Conservation (phyloP, 306 rosid species). For the Potentilla sterilis region DNA sequence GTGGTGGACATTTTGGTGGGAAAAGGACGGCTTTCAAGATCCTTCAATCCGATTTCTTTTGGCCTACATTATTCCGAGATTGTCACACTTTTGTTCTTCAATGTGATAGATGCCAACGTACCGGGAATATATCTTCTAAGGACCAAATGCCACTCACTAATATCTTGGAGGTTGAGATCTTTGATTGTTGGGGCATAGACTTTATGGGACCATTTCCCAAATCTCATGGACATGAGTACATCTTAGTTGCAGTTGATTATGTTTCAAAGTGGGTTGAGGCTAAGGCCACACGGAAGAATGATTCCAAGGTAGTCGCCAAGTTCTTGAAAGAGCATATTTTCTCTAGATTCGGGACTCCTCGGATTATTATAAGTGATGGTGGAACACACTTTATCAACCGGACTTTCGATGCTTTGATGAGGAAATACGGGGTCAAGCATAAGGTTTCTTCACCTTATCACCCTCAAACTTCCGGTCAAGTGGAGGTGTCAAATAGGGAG, state of each 20-base stretch:
- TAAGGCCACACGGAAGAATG: not conserved
- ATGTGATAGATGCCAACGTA: not conserved
- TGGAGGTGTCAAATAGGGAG: no score
- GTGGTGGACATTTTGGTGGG: no score
- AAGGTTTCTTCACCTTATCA: not conserved
- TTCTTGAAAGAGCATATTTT: no score
- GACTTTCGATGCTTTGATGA: not conserved
- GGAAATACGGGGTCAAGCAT: not conserved
- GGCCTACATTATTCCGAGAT: no score
- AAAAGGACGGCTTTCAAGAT: no score
- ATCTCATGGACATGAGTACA: not conserved
- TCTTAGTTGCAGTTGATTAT: not conserved
- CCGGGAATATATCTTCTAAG: not conserved
- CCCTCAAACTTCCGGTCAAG: not conserved
- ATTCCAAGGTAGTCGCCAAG: no score
- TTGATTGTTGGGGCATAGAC: not conserved
- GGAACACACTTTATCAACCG: not conserved
- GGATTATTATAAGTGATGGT: not conserved
- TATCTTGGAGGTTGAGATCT: not conserved
- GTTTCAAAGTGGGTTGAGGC: not conserved
- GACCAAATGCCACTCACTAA: not conserved
- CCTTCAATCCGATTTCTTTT: no score
- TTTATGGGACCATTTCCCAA: not conserved
- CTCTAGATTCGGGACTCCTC: no score
- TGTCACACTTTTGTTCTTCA: not conserved